Percentiles rank a stretch among this genome's conserved stretches.
These are phyloP conservation scores for Starmerella apicola DNA, from an alignment of 805 yeast genomes.

Conservation along the genomic window DNA sequence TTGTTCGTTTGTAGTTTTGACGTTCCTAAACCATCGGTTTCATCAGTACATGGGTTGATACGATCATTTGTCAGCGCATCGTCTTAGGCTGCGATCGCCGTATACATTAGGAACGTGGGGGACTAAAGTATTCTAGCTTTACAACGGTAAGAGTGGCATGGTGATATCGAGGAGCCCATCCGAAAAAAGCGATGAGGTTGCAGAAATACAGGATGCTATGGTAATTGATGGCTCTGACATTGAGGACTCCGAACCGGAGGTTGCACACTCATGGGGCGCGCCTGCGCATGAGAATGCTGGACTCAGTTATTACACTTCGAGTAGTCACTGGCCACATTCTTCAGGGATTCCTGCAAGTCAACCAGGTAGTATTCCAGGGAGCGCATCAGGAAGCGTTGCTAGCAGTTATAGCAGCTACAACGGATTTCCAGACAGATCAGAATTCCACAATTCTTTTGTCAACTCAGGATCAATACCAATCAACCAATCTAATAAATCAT, in stretches of 20 bases:
- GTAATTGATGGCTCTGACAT: conserved; percentile 22
- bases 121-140: too few relatives aligned
- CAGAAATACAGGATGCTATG: conserved; percentile 19
- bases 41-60: too few relatives aligned
- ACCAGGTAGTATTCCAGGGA: conserved; percentile 4
- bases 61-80: too few relatives aligned
- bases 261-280: conserved; percentile 7
- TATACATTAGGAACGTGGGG: too few relatives aligned
- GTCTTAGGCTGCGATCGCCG: too few relatives aligned
- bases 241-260: conserved; percentile 10
- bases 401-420: conserved; percentile 1
- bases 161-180: conserved; percentile 4
- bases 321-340: conserved; percentile 13
- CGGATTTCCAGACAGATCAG: neutral
- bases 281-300: conserved; percentile 11
- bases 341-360: conserved; percentile 1
- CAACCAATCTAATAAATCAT: neutral
- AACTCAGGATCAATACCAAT: neutral
- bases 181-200: conserved; percentile 17
- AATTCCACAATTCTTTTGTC: neutral
- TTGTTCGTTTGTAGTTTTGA: too few relatives aligned
- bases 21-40: too few relatives aligned
- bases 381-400: conserved; percentile 1
- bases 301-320: conserved; percentile 15
- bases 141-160: too few relatives aligned